Evolutionary conservation across 306 rosid species (phyloP).

Genomic region (Sindora glabra): DNA sequence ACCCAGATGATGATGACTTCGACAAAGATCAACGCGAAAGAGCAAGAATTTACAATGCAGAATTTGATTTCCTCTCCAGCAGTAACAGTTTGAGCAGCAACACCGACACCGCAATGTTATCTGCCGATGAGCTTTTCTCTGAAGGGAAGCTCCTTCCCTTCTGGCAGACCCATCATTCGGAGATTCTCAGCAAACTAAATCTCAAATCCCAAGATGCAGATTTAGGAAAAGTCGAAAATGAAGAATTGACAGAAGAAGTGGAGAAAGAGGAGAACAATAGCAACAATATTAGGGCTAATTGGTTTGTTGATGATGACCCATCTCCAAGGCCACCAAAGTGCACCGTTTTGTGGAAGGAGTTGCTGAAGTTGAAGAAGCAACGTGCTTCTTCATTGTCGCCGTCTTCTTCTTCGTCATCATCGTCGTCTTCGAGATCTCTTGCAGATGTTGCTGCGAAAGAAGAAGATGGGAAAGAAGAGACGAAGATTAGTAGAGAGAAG

Average conservation of each 20-base stretch:
- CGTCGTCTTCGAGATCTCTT: constrained; percentile 67
- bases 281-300: constrained; percentile 60
- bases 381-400: constrained; percentile 73
- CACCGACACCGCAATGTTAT: constrained; percentile 47
- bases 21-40: constrained; percentile 32
- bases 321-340: constrained; percentile 99
- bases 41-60: constrained; percentile 45
- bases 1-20: constrained; percentile 33
- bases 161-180: constrained; percentile 78
- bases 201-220: constrained; percentile 32
- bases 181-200: constrained; percentile 67
- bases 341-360: constrained; percentile 95
- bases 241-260: constrained; percentile 25
- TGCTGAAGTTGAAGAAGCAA: constrained; percentile 90
- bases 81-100: constrained; percentile 38
- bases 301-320: constrained; percentile 98
- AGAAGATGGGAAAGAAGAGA: constrained; percentile 54
- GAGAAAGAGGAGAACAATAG: constrained; percentile 47
- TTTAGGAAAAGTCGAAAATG: constrained; percentile 19
- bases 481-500: too few species aligned
- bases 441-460: constrained; percentile 54
- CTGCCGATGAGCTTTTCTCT: constrained; percentile 95
- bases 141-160: constrained; percentile 96
- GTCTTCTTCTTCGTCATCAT: constrained; percentile 81
- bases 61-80: constrained; percentile 94